Evolutionary conservation across 1,284 basidiomycete genomes (phyloP), one percentile per base, ranked within the genome.

Genomic region (Cryptococcus depauperatus): DNA sequence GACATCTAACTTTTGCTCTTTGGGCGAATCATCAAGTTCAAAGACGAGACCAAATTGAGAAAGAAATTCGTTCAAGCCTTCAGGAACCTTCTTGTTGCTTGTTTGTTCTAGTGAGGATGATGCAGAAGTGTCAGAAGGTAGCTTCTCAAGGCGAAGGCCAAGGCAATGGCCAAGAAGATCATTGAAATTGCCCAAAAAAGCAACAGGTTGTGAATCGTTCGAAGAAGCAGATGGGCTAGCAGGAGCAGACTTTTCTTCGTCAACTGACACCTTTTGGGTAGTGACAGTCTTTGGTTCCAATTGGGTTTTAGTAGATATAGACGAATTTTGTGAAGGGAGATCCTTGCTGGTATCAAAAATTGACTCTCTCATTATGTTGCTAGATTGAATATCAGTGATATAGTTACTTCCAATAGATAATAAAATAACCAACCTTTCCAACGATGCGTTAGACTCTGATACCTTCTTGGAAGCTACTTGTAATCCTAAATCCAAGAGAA

Each of bases 11-110:
- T n/a, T 37, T 22, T 37, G 16, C 21, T 48, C 44, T 32, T 59
- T 55, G 35, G 64, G 60, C n/a, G n/a, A n/a, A n/a, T n/a, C n/a
- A n/a, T n/a, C n/a, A n/a, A n/a, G n/a, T 29, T 62, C 57, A 42
- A 68, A 69, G 45, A 62, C 59, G 29, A 69, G 56, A 23, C 67
- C 64, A 50, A 66, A 69, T 41, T 55, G 61, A 25, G 43, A 41
- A 8, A 68, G 61, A 32, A 68, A 48, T 28, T 64, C 55, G 58
- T 69, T 69, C 28, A 68, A 50, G 19, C 58, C 59, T 32, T 55
- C 44, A 19, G 56, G 53, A 33, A 65, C 50, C 10, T 50, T 51
- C 37, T 54, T 44, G 25, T 42, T 25, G 29, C 47, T 48, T 13
- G 41, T 42, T n/a, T n/a, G n/a, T n/a, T 30, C 27, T 46, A 10